A percentile compares a stretch with the other conserved stretches of the same genome.
phyloP scores from a whole-genome alignment of 257 asterid genomes.

The Penstemon barbatus region DNA sequence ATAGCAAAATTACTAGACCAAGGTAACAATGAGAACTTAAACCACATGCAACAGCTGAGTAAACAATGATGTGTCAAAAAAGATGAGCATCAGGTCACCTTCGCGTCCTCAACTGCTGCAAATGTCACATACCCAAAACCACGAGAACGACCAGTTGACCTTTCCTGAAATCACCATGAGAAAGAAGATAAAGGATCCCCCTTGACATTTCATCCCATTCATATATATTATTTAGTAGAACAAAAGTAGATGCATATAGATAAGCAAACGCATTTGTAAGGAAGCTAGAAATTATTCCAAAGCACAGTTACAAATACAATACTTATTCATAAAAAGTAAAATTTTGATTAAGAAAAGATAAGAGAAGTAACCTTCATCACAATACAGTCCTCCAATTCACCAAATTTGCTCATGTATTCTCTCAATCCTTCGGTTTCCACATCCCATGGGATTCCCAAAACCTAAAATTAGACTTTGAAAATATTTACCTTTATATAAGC shows the following conservation, averaged over 20 bases:
- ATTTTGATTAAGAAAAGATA: not conserved
- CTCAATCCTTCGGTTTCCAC: constrained; percentile 90
- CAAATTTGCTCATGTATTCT: constrained; percentile 92
- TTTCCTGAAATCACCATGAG: constrained; percentile 63
- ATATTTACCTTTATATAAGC: not conserved
- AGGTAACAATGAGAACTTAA: constrained; percentile 21
- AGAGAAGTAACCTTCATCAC: constrained; percentile 80
- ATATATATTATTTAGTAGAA: constrained; percentile 7
- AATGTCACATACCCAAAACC: constrained; percentile 98
- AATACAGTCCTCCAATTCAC: constrained; percentile 94
- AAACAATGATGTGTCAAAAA: constrained; percentile 20
- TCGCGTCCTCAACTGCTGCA: constrained; percentile 75
- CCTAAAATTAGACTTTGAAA: constrained; percentile 42
- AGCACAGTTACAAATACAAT: not conserved
- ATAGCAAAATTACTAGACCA: constrained; percentile 1
- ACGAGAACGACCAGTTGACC: constrained; percentile 93
- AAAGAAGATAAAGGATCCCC: constrained; percentile 20
- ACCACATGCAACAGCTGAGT: constrained; percentile 8
- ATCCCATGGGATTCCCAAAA: constrained; percentile 99
- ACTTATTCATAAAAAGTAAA: not conserved
- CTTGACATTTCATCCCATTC: not conserved
- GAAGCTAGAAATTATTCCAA: constrained; percentile 2
- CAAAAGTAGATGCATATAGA: constrained; percentile 13
- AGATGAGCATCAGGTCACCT: constrained; percentile 45
- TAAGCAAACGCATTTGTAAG: not conserved